Evolutionary conservation across 2,329 filamentous ascomycete species (phyloP).

Genomic region (Ceratocystis cubensis): DNA sequence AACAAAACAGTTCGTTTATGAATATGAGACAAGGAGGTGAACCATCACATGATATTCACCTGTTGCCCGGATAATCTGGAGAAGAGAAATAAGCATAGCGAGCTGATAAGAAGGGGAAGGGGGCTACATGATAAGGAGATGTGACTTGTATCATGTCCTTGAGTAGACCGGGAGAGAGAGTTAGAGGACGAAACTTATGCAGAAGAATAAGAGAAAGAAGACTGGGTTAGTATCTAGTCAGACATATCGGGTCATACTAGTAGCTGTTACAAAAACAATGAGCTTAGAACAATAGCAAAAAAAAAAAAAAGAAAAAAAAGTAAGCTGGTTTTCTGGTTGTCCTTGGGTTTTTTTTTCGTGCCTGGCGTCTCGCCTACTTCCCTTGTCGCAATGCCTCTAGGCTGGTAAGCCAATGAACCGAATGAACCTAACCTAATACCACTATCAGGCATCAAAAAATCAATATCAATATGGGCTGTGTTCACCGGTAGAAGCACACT

Average conservation of each 20-base stretch:
- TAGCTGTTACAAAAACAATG: no score
- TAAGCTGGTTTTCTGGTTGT: background rate
- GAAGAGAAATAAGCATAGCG: background rate
- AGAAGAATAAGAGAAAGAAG: no score
- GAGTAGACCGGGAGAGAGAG: background rate
- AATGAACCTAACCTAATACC: no score
- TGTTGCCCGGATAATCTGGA: constrained; percentile 9
- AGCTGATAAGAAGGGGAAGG: background rate
- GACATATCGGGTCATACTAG: no score
- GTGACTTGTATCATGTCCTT: background rate
- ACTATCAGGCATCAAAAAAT: no score
- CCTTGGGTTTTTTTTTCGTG: no score
- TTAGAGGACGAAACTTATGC: background rate
- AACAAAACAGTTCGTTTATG: background rate
- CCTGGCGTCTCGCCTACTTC: background rate
- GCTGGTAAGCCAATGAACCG: background rate
- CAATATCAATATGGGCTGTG: background rate
- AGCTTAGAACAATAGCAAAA: background rate
- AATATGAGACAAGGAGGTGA: background rate
- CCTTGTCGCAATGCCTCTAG: background rate
- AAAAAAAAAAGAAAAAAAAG: background rate
- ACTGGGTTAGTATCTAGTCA: no score
- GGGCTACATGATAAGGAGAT: background rate
- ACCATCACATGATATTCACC: constrained; percentile 8
- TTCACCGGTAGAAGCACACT: background rate